phyloP scores from a whole-genome alignment of 805 yeast species.

The Saccharomycopsis capsularis region DNA sequence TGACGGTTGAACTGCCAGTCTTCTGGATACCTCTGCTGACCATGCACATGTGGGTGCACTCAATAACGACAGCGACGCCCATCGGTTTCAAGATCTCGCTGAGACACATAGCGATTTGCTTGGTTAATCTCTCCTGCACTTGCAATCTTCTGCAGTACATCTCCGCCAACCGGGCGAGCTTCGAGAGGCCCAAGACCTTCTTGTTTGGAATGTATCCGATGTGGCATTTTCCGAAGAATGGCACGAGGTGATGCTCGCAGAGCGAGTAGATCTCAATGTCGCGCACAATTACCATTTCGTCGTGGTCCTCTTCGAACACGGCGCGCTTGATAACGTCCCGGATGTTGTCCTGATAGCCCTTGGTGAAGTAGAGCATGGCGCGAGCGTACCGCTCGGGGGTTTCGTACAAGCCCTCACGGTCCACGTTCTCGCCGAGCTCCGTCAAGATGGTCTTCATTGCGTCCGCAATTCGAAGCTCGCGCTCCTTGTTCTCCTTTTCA shows the following conservation, averaged over 20 bases:
- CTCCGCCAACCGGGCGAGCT: slow-evolving; percentile 92
- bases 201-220: slow-evolving; percentile 97
- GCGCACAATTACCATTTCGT: slow-evolving; percentile 96
- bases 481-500: slow-evolving; percentile 52
- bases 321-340: slow-evolving; percentile 82
- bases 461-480: slow-evolving; percentile 71
- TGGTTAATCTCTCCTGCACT: slow-evolving; percentile 96
- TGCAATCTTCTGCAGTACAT: slow-evolving; percentile 94
- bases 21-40: slow-evolving; percentile 96
- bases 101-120: slow-evolving; percentile 94
- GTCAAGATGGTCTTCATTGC: slow-evolving; percentile 69
- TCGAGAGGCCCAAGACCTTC: slow-evolving; percentile 85
- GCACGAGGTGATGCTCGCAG: slow-evolving; percentile 97
- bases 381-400: slow-evolving; percentile 96
- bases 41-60: slow-evolving; percentile 99
- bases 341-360: slow-evolving; percentile 93
- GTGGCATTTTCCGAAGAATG: slow-evolving; percentile 94
- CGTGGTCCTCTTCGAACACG: slow-evolving; percentile 96
- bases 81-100: slow-evolving; percentile 86
- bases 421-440: slow-evolving; percentile 88
- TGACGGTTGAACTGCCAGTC: slow-evolving; percentile 86
- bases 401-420: slow-evolving; percentile 82
- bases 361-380: slow-evolving; percentile 92
- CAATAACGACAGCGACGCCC: slow-evolving; percentile 98
- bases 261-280: slow-evolving; percentile 88